A percentile compares a stretch with the other conserved stretches of the same genome.
These are phyloP conservation scores for Harrya chromipes DNA, from an alignment of 768 basidiomycete species.

Conservation along the genomic window DNA sequence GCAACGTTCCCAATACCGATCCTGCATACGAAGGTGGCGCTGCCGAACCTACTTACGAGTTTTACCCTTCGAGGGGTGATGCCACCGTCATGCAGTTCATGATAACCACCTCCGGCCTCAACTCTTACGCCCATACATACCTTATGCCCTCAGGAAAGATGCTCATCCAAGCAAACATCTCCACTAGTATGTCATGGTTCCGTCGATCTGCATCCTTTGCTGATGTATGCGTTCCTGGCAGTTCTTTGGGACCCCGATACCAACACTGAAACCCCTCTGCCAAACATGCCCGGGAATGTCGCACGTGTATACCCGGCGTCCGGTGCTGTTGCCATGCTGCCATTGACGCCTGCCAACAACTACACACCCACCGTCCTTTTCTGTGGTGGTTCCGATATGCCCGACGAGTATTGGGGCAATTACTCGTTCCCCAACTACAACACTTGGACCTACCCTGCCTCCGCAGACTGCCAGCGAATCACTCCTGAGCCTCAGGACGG, in stretches of 20 bases:
- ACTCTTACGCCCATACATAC: conserved; percentile 72
- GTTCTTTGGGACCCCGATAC: conserved; percentile 52
- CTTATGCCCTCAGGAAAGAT: conserved; percentile 74
- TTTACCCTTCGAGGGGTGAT: conserved; percentile 62
- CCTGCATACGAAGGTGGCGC: conserved; percentile 62
- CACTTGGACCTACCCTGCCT: conserved; percentile 72
- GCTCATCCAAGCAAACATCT: conserved; percentile 77
- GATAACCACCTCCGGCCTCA: conserved; percentile 68
- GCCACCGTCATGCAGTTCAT: conserved; percentile 64
- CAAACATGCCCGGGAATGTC: conserved; percentile 68
- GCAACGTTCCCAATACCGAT: conserved; percentile 67
- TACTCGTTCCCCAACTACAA: conserved; percentile 71
- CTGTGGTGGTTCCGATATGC: conserved; percentile 86
- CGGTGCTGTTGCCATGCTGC: conserved; percentile 86
- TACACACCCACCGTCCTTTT: conserved; percentile 84
- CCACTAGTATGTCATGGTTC: conserved; percentile 20
- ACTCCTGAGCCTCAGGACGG: conserved; percentile 82
- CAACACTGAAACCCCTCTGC: conserved; percentile 60
- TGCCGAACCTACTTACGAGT: conserved; percentile 81
- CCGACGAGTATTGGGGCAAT: conserved; percentile 72
- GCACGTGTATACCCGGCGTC: conserved; percentile 91
- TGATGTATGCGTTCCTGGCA: conserved; percentile 14
- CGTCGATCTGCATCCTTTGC: background rate
- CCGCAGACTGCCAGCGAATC: conserved; percentile 73
- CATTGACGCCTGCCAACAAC: conserved; percentile 85